Evolutionary conservation across 306 rosid species (phyloP).

Genomic region (Quercus aquifolioides): DNA sequence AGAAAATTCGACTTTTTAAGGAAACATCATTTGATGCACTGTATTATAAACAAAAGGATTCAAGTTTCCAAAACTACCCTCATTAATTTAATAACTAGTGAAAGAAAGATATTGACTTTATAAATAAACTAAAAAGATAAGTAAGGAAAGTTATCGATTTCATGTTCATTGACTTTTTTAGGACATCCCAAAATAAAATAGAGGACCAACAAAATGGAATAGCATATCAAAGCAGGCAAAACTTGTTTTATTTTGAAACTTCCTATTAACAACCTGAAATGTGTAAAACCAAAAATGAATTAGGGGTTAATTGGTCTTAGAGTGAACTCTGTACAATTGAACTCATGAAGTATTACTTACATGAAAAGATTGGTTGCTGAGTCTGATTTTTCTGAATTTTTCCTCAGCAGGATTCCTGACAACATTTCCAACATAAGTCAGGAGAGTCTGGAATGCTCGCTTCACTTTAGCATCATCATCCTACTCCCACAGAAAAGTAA

Average conservation of each 20-base stretch:
- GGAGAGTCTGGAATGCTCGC: conserved; percentile 78
- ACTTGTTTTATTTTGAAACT: background rate
- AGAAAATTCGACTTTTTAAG: too few relatives aligned
- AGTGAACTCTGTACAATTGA: background rate
- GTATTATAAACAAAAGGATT: too few relatives aligned
- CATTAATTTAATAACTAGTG: too few relatives aligned
- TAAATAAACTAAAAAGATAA: too few relatives aligned
- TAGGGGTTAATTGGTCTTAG: background rate
- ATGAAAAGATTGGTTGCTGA: conserved; percentile 67
- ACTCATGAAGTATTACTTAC: conserved; percentile 28
- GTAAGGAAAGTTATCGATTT: too few relatives aligned
- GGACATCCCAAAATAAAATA: too few relatives aligned
- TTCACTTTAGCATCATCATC: conserved; percentile 69
- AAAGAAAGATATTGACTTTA: too few relatives aligned
- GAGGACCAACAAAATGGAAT: too few relatives aligned
- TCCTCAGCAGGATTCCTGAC: conserved; percentile 76
- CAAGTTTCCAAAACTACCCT: too few relatives aligned
- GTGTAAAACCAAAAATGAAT: background rate
- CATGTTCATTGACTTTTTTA: too few relatives aligned
- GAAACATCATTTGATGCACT: too few relatives aligned
- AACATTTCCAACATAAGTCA: conserved; percentile 72
- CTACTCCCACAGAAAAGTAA: conserved; percentile 38
- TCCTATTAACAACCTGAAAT: background rate
- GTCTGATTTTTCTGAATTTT: conserved; percentile 78
- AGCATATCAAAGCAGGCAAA: background rate